Evolutionary conservation across 805 yeast species (phyloP).

Genomic region (Danielia reshetovae): DNA sequence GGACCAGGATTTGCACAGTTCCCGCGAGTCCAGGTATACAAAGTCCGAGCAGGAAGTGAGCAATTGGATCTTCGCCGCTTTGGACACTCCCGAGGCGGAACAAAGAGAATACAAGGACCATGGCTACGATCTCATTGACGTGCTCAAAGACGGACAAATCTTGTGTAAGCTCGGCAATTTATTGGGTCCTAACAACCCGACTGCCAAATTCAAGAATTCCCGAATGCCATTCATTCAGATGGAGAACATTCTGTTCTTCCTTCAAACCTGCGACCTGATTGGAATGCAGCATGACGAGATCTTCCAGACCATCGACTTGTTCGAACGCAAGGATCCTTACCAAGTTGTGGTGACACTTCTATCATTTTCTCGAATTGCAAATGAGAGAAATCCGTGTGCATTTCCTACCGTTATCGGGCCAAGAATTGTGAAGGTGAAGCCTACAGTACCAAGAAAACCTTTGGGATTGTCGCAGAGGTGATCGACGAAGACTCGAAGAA

Average conservation of each 20-base stretch:
- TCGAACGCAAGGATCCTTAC: conserved; percentile 70
- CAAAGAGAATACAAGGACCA: conserved; percentile 3
- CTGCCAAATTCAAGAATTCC: conserved; percentile 52
- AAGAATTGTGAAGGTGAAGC: conserved; percentile 41
- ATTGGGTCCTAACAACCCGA: conserved; percentile 24
- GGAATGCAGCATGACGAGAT: conserved; percentile 81
- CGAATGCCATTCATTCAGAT: conserved; percentile 72
- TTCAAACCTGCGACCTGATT: conserved; percentile 53
- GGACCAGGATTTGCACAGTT: conserved; percentile 55
- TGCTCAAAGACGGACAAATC: conserved; percentile 56
- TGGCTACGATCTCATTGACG: conserved; percentile 45
- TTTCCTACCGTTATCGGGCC: conserved; percentile 37
- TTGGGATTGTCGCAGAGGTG: too few relatives aligned
- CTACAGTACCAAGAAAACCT: conserved; percentile 58
- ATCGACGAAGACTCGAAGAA: too few relatives aligned
- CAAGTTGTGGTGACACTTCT: conserved; percentile 72
- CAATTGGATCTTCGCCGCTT: conserved; percentile 50
- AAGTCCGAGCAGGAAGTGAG: conserved; percentile 38
- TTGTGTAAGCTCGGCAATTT: conserved; percentile 33
- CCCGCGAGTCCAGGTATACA: conserved; percentile 53
- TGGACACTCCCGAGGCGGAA: conserved; percentile 14
- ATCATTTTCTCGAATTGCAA: conserved; percentile 67
- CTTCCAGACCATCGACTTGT: conserved; percentile 75
- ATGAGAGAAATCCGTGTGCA: conserved; percentile 30
- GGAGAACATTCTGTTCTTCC: conserved; percentile 79